Evolutionary conservation across 108 stramenopile species (phyloP), one percentile per base, ranked within the genome.

Genomic region (Pseudonitzschia pungens): DNA sequence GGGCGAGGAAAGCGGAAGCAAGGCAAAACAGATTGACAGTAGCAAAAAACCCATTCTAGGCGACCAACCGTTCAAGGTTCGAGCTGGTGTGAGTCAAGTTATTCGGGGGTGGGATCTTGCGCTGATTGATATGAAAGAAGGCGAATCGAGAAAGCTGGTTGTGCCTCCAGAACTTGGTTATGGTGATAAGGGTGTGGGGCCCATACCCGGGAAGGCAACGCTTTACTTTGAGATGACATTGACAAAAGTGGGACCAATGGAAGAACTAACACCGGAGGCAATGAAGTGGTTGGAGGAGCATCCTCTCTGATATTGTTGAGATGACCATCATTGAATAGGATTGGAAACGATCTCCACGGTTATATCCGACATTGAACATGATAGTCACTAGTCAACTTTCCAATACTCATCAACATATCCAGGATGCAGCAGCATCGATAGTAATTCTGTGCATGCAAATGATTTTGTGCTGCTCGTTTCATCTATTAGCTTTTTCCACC

Each of bases 111-210:
- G 92, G 92, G 92, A 93, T 76, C 59, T 86, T 29, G 58, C 73
- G 9, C 57, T 94, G 18, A 36, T 78, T 56, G 91, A 86, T 50
- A 87, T 96, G 88, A 75, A 76, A 69, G 62, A 80, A 77, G 80
- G 95, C 71, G 87, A 71, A 44, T 51, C 81, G 79, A 56, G 70
- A 68, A 65, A 70, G 20, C 50, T 96, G 16, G 59, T 86, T 55
- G 76, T 96, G 8, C 92, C 95, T 36, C 70, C 90, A 0, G 82
- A 76, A 28, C 50, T 92, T 11, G 95, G 89, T n/a, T 96, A 90
- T 59, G 92, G 89, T 7, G 79, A 78, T 24, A 53, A 68, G 22
- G 90, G 88, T 18, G 83, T 79, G 0, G 86, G 84, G 4, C 78
- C 72, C 0, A 89, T 92, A 68, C 90, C 90, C 0, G 83, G 86